Percentiles rank a stretch among this genome's conserved stretches.
Evolutionary conservation across 352 stramenopile species (phyloP).

Genomic region (Phytophthora kernoviae): DNA sequence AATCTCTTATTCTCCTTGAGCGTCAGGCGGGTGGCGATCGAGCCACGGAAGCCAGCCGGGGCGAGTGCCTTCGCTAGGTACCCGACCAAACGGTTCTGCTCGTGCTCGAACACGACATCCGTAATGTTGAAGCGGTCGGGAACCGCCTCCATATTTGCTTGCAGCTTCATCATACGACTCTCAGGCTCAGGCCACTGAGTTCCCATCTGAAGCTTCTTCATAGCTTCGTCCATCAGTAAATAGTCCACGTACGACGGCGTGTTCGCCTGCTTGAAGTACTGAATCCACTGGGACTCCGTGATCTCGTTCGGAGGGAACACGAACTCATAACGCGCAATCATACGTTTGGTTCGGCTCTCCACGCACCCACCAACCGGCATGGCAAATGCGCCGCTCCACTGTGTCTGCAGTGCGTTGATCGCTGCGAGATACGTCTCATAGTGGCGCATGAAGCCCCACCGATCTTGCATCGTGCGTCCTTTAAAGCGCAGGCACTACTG

Average conservation of each 20-base stretch:
- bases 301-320: background rate
- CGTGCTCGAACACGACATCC: background rate
- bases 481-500: background rate
- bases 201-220: background rate
- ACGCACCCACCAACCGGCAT: background rate
- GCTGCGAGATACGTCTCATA: constrained; percentile 6
- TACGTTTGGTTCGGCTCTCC: constrained; percentile 1
- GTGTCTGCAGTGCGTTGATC: constrained; percentile 5
- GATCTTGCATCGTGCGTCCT: constrained; percentile 4
- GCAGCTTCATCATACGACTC: background rate
- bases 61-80: background rate
- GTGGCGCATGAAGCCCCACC: background rate
- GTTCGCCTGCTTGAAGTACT: background rate
- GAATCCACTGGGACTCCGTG: background rate
- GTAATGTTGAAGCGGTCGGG: constrained; percentile 5
- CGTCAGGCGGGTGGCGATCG: background rate
- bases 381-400: background rate
- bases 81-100: background rate
- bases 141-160: background rate
- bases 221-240: background rate
- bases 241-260: background rate
- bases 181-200: background rate
- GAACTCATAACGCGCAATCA: background rate
- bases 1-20: background rate
- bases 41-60: background rate